A percentile compares a stretch with the other conserved stretches of the same genome.
These are phyloP conservation scores for Sporothrix luriei DNA, from an alignment of 2,329 filamentous ascomycete genomes.

Conservation along the genomic window DNA sequence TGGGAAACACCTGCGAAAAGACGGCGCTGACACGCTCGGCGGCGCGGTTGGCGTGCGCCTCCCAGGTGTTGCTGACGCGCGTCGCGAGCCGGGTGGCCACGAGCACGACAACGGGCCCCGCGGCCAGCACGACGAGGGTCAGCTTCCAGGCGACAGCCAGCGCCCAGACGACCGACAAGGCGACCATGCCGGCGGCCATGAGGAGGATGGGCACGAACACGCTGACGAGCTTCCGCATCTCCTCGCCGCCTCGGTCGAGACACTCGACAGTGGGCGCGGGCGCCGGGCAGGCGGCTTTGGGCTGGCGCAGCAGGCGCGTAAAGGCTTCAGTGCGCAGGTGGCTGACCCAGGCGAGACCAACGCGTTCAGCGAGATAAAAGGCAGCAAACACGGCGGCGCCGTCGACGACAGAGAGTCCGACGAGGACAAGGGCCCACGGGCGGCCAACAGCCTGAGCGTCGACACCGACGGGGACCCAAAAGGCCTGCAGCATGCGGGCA, in stretches of 20 bases:
- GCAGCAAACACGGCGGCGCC: constrained; percentile 65
- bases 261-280: constrained; percentile 66
- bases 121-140: constrained; percentile 72
- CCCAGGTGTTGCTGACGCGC: constrained; percentile 69
- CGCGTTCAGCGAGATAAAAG: constrained; percentile 71
- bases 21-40: constrained; percentile 62
- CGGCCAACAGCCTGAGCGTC: constrained; percentile 54
- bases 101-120: constrained; percentile 70
- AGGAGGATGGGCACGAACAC: constrained; percentile 73
- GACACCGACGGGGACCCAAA: constrained; percentile 59
- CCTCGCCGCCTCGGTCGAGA: constrained; percentile 80
- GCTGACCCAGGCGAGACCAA: constrained; percentile 77
- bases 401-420: constrained; percentile 69
- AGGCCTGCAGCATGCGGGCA: constrained; percentile 69
- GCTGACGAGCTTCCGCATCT: constrained; percentile 80
- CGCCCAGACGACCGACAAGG: constrained; percentile 73
- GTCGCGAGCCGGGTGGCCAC: constrained; percentile 67
- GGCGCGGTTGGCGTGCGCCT: constrained; percentile 65
- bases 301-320: constrained; percentile 71
- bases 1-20: constrained; percentile 74
- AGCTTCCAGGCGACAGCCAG: constrained; percentile 76
- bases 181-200: constrained; percentile 67
- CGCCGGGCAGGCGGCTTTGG: constrained; percentile 48
- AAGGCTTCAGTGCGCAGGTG: constrained; percentile 68
- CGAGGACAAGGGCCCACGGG: constrained; percentile 70